These are phyloP conservation scores for Pestalotiopsis sp. DNA, from an alignment of 2,329 filamentous ascomycete genomes.

Conservation along the genomic window DNA sequence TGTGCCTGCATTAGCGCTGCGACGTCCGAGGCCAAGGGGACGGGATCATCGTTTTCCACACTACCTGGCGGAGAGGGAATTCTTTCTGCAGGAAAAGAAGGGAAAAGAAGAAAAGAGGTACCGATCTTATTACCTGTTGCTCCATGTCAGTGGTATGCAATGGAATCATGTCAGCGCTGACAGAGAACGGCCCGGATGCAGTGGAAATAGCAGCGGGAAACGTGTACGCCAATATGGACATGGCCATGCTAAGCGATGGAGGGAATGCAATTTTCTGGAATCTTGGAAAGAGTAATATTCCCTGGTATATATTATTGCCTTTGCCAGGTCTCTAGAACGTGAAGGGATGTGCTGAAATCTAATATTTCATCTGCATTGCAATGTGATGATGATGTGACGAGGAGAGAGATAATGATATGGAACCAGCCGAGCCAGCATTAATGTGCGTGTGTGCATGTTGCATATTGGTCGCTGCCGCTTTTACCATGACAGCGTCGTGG, in stretches of 20 bases:
- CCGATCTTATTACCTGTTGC: too few species aligned
- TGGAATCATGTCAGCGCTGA: background rate
- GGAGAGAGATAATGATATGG: background rate
- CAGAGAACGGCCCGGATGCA: background rate
- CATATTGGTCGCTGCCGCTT: background rate
- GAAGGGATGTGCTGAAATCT: too few species aligned
- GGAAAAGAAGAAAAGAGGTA: too few species aligned
- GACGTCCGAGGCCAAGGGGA: background rate
- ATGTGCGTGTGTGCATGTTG: background rate
- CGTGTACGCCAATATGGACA: background rate
- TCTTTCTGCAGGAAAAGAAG: background rate
- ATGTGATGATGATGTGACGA: background rate
- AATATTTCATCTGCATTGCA: background rate
- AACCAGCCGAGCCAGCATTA: background rate
- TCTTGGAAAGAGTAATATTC: background rate
- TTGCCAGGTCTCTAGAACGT: too few species aligned
- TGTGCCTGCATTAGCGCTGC: conserved; percentile 8
- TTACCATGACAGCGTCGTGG: background rate
- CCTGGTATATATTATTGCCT: background rate
- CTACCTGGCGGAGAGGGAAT: too few species aligned
- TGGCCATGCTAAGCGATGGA: background rate
- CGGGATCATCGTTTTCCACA: background rate
- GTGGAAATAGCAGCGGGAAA: background rate
- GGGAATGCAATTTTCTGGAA: background rate
- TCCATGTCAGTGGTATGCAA: background rate